Base-by-base conservation (phyloP, 2,329 filamentous ascomycete genomes). In the Pseudocercospora musae region DNA sequence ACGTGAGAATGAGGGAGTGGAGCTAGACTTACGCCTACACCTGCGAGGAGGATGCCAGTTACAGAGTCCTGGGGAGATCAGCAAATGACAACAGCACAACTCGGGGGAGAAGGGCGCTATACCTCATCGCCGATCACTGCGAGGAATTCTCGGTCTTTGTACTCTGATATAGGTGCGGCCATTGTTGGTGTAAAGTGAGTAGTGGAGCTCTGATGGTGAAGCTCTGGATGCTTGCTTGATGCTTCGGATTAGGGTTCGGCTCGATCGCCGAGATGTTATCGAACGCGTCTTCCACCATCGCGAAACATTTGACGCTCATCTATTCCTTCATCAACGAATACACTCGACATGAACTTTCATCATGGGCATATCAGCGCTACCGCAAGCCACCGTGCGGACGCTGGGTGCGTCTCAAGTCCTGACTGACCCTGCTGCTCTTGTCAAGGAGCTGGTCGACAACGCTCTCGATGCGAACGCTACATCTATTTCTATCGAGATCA, bases 51-150 rank as follows among this genome's bases (percentile, higher is more conserved):
- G 74, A 99, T 85, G 66, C 95, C 95, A 18, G 95, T 99, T 62
- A 98, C 93, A 53, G 95, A 96, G 80, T 96, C 91, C 95, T 99
- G 64, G 21, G 23, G 54, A 48, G 59, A 20, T 8, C 40, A 59
- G 58, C 49, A 27, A 9, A 31, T 18, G 1, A 7, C 20, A 29
- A 4, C n/a, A 37, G 2, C 10, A 13, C 8, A 18, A 42, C 9
- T 18, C 25, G 7, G 13, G 5, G 7, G 3, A 15, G 20, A 11
- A 37, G 48, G 23, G 21, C 23, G 11, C 63, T 67, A 54, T 75
- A 91, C 95, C 87, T 99, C 95, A 78, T 99, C 95, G 57, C 95
- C 95, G 75, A 99, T 99, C 54, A 99, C 94, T 68, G 95, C 95
- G 62, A 99, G 87, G 76, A 99, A 96, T 80, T 99, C 90, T 73